Evolutionary conservation across 2,329 filamentous ascomycete species (phyloP).

Genomic region (Paracorniculantispora psalliotae): DNA sequence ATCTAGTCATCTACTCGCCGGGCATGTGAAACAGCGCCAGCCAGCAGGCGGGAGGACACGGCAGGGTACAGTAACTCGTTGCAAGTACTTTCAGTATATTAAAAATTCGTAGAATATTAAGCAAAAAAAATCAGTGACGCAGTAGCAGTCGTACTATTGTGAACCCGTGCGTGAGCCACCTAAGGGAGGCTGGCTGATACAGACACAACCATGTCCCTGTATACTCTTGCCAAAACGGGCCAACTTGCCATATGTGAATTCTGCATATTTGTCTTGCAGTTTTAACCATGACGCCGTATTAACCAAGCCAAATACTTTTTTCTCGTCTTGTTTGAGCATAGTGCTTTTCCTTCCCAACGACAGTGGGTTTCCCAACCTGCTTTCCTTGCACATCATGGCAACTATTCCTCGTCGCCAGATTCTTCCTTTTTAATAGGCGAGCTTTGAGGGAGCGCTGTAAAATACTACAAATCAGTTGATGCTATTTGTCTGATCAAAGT

Average conservation of each 20-base stretch:
- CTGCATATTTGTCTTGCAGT: no score
- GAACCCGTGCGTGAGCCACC: no score
- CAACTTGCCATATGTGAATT: no score
- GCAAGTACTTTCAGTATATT: not conserved
- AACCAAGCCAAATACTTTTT: not conserved
- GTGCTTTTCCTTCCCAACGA: not conserved
- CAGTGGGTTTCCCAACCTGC: not conserved
- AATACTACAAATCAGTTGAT: not conserved
- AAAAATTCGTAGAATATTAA: not conserved
- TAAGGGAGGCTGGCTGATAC: no score
- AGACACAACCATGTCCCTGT: no score
- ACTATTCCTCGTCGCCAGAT: not conserved
- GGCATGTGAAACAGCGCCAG: not conserved
- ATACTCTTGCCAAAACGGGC: no score
- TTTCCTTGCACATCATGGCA: no score
- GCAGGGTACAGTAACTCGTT: no score
- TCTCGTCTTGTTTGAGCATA: not conserved
- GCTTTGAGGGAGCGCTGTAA: not conserved
- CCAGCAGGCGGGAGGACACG: not conserved
- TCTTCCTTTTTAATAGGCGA: not conserved
- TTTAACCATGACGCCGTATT: no score
- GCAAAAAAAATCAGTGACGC: no score
- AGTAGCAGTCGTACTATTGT: no score
- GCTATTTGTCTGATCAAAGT: no score
- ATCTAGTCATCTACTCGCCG: not conserved